A percentile compares a stretch with the other conserved stretches of the same genome.
Conservation (phyloP, 768 basidiomycete genomes). For the Grammothele lineata region DNA sequence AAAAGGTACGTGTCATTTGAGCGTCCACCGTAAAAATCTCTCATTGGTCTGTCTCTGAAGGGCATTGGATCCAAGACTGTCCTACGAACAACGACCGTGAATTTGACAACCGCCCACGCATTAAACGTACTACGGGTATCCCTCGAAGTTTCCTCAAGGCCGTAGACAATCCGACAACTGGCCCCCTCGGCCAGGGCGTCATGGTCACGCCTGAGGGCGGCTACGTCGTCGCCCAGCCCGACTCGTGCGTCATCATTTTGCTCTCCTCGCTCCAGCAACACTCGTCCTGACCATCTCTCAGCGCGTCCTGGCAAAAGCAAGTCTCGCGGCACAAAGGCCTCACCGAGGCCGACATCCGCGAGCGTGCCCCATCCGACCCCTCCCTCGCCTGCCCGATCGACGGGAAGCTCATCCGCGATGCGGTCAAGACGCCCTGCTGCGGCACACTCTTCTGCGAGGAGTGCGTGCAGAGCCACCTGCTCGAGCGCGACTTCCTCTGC, state of each 20-base stretch:
- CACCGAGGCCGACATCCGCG: conserved; percentile 86
- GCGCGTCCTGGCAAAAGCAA: conserved; percentile 94
- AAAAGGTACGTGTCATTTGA: conserved; percentile 59
- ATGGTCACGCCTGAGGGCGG: conserved; percentile 99
- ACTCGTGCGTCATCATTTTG: conserved; percentile 76
- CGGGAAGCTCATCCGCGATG: conserved; percentile 89
- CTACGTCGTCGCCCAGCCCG: conserved; percentile 95
- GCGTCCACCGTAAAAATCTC: too few species aligned
- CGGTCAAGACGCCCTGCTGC: conserved; percentile 95
- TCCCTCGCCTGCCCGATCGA: conserved; percentile 87
- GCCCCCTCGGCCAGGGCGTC: conserved; percentile 74
- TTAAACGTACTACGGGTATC: conserved; percentile 97
- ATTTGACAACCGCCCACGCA: conserved; percentile 89
- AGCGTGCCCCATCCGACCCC: conserved; percentile 73
- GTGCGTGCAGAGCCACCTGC: conserved; percentile 90
- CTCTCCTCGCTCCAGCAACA: not conserved
- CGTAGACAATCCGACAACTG: conserved; percentile 80
- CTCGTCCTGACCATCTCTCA: conserved; percentile 25
- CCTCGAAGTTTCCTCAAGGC: conserved; percentile 96
- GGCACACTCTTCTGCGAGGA: conserved; percentile 91
- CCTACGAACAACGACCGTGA: conserved; percentile 96
- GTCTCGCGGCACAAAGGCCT: conserved; percentile 73
- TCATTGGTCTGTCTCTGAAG: too few species aligned
- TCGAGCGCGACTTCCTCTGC: conserved; percentile 94
- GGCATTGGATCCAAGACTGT: conserved; percentile 99